These are phyloP conservation scores for Rhodofomes roseus DNA, from an alignment of 1,284 basidiomycete genomes.

Conservation along the genomic window DNA sequence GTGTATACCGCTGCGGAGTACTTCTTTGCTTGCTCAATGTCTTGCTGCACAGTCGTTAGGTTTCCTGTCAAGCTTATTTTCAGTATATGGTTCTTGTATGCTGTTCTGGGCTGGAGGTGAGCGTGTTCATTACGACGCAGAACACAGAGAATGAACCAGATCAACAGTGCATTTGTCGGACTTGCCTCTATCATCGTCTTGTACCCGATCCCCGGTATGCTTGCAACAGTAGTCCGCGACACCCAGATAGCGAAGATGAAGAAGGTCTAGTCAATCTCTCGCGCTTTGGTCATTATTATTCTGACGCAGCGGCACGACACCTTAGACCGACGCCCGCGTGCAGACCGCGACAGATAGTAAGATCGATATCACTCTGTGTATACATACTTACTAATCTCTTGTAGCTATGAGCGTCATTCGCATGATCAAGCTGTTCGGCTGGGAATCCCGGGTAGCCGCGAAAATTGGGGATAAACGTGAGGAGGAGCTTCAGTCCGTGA, in stretches of 20 bases:
- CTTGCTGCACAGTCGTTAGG: constrained; percentile 20
- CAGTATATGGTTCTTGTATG: constrained; percentile 40
- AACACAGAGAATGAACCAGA: no score
- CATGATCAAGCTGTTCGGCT: constrained; percentile 49
- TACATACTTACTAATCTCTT: background rate
- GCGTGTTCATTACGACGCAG: no score
- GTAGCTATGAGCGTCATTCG: constrained; percentile 7
- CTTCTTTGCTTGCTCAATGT: background rate
- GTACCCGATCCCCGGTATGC: constrained; percentile 46
- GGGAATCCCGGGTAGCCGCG: constrained; percentile 44
- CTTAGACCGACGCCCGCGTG: constrained; percentile 42
- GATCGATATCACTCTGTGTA: background rate
- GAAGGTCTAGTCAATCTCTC: constrained; percentile 17
- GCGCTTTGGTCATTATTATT: no score
- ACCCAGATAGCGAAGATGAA: constrained; percentile 31
- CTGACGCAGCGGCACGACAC: no score
- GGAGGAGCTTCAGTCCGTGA: constrained; percentile 48
- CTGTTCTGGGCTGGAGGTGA: constrained; percentile 46
- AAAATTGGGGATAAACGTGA: constrained; percentile 46
- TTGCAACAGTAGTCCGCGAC: constrained; percentile 27
- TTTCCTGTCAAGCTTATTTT: constrained; percentile 31
- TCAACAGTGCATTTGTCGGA: constrained; percentile 43
- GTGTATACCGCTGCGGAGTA: background rate
- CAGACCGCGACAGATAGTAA: constrained; percentile 25
- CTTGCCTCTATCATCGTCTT: constrained; percentile 46